Evolutionary conservation across 805 yeast genomes (phyloP).

Genomic region (Teunomyces panamensis): DNA sequence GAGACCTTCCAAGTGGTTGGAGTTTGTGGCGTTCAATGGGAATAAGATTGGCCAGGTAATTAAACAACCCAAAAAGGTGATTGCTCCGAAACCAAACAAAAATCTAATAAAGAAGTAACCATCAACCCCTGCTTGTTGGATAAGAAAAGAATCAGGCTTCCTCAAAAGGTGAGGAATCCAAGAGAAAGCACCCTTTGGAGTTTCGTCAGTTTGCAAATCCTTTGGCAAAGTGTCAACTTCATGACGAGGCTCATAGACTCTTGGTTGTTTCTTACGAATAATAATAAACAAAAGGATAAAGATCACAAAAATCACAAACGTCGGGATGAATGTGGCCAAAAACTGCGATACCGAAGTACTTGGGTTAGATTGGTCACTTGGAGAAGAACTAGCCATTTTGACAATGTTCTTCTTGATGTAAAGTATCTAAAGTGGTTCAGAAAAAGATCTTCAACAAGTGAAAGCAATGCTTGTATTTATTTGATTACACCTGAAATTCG

Average conservation of each 20-base stretch:
- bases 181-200: slow-evolving; percentile 43
- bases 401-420: background rate
- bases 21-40: slow-evolving; percentile 74
- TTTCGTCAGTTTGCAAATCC: slow-evolving; percentile 41
- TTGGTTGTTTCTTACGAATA: slow-evolving; percentile 40
- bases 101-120: slow-evolving; percentile 75
- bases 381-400: slow-evolving; percentile 1
- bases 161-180: slow-evolving; percentile 55
- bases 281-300: slow-evolving; percentile 38
- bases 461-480: background rate
- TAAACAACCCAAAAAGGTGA: slow-evolving; percentile 53
- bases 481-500: slow-evolving; percentile 1
- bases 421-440: background rate
- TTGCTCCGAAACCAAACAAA: slow-evolving; percentile 49
- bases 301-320: slow-evolving; percentile 38
- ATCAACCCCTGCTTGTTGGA: slow-evolving; percentile 72
- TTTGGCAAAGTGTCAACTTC: slow-evolving; percentile 45
- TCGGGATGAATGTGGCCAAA: slow-evolving; percentile 46
- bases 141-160: slow-evolving; percentile 57
- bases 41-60: slow-evolving; percentile 66
- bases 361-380: slow-evolving; percentile 1
- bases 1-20: slow-evolving; percentile 54
- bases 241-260: slow-evolving; percentile 55
- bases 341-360: slow-evolving; percentile 48
- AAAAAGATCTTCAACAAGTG: background rate